Evolutionary conservation across 2,329 filamentous ascomycete genomes (phyloP), one percentile per base, ranked within the genome.

Genomic region (Scedosporium aurantiacum): DNA sequence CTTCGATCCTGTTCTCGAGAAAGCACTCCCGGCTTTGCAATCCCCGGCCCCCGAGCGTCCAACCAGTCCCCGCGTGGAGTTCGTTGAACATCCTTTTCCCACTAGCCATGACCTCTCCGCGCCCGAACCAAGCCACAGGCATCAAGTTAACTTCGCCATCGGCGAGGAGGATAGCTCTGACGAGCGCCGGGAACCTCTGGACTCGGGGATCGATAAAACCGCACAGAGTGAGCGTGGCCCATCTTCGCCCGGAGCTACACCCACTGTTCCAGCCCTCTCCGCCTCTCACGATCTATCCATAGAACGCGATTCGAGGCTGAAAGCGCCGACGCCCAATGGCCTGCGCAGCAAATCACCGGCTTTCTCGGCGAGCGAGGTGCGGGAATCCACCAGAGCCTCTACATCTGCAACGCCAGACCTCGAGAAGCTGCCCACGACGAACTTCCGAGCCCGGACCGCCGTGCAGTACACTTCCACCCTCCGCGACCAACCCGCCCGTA

Each of bases 381-480:
- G 5, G 6, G 43, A 47, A 16, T 58, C 57, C 37, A n/a, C 8
- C 40, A 25, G 25, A n/a, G 32, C 57, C 7, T 58, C 55, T 16
- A 45, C 21, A 12, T 27, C 21, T 6, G 16, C 43, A 41, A 32
- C 16, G 8, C 37, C 43, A 3, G 43, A 55, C 28, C 47, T 32
- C 10, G 58, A 60, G 47, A 60, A 40, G 27, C 23, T 27, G 14
- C 14, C 47, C 43, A 27, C 12, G 8, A n/a, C 21, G 10, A 32
- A 28, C 43, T 27, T 10, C 21, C 21, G 23, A 7, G 27, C 4
- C 23, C 7, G 40, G 21, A 28, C n/a, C 14, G 70, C 73, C 3
- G 68, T 77, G 58, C 70, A 74, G 2, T 96, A 96, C 72, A 96
- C 90, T 0, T 82, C 85, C 61, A 79, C 81, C 55, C 83, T 92